Percentiles rank a stretch among this genome's conserved stretches.
phyloP scores from a whole-genome alignment of 768 basidiomycete genomes.

The Coprinopsis strossmayeri region DNA sequence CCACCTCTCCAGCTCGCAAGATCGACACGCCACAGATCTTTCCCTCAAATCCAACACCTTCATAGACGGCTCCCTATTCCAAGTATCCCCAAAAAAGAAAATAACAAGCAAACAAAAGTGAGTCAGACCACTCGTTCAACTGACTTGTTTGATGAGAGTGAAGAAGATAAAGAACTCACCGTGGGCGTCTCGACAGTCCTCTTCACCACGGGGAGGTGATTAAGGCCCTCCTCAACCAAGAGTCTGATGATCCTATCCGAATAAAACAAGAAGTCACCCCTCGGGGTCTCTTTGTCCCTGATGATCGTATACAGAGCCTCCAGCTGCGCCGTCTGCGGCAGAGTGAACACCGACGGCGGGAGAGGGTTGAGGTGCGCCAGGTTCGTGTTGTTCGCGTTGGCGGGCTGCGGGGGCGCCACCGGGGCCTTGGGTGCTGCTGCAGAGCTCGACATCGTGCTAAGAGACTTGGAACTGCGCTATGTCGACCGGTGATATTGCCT shows the following conservation, averaged over 20 bases:
- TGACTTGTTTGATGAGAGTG: background rate
- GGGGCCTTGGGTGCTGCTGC: conserved; percentile 13
- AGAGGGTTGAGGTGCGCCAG: conserved; percentile 36
- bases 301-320: conserved; percentile 96
- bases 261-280: conserved; percentile 96
- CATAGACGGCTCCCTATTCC: conserved; percentile 66
- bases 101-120: background rate
- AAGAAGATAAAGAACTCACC: conserved; percentile 31
- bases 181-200: conserved; percentile 80
- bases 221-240: conserved; percentile 81
- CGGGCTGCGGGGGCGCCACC: conserved; percentile 29
- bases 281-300: conserved; percentile 75
- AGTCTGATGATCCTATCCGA: conserved; percentile 86
- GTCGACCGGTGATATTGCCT: too few species aligned
- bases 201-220: conserved; percentile 71
- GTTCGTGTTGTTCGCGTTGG: conserved; percentile 26
- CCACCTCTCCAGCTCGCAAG: conserved; percentile 84
- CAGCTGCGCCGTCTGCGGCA: conserved; percentile 87
- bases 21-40: conserved; percentile 97
- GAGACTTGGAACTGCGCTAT: too few species aligned
- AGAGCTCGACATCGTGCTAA: background rate
- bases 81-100: too few species aligned
- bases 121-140: background rate
- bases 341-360: conserved; percentile 80
- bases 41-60: conserved; percentile 92